Conservation (phyloP, 2,329 filamentous ascomycete genomes). For the Paecilomyces fulvus region DNA sequence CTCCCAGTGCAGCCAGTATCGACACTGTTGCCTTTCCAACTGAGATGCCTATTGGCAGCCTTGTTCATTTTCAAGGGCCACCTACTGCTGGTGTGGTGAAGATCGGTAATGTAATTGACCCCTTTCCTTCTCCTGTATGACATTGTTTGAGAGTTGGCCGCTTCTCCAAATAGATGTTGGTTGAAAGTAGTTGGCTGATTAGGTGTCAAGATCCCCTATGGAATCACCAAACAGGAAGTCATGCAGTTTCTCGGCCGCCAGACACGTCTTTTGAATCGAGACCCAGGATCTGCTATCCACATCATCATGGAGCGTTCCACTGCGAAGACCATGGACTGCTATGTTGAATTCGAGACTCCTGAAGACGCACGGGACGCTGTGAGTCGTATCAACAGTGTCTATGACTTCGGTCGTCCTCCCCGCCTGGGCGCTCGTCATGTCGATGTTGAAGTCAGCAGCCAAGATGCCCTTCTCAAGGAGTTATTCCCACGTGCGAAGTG, state of each 20-base stretch:
- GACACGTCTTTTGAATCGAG: conserved; percentile 28
- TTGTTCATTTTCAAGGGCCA: conserved; percentile 11
- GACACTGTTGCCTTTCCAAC: conserved; percentile 10
- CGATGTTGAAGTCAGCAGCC: conserved; percentile 37
- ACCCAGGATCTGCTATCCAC: conserved; percentile 41
- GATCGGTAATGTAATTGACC: conserved; percentile 26
- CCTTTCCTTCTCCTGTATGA: not conserved
- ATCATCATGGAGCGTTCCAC: conserved; percentile 51
- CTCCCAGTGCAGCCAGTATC: conserved; percentile 2
- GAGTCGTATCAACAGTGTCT: conserved; percentile 26
- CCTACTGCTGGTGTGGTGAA: conserved; percentile 24
- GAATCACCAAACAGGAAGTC: conserved; percentile 42
- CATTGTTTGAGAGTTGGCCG: not conserved
- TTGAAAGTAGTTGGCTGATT: conserved; percentile 3
- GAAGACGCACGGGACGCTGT: conserved; percentile 32
- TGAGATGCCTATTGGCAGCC: conserved; percentile 22
- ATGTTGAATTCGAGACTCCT: conserved; percentile 36
- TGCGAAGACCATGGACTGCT: conserved; percentile 50
- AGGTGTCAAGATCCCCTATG: conserved; percentile 40
- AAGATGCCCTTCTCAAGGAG: conserved; percentile 42
- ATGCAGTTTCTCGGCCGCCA: conserved; percentile 38
- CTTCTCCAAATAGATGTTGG: too few species aligned
- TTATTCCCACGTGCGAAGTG: conserved; percentile 46
- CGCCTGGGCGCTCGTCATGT: conserved; percentile 42
- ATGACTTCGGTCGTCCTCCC: conserved; percentile 28